Base-by-base conservation (phyloP, 2,329 filamentous ascomycete genomes). In the Fusarium guadeloupense region DNA sequence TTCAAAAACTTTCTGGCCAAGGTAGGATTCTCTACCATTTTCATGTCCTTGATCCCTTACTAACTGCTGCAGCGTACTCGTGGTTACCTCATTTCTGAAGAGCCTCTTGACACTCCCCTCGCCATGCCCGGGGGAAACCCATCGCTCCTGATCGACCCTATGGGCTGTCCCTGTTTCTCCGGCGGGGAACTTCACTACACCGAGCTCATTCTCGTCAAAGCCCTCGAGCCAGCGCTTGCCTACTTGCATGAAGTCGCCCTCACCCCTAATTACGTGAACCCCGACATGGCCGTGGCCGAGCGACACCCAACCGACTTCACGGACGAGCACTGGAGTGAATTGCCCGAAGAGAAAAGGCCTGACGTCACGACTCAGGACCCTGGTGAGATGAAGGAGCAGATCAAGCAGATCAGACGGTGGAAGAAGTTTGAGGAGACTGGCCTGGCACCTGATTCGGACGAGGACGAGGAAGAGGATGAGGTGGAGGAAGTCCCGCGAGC, bases 111-210 rank as follows among this genome's bases (percentile, higher is more conserved):
- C 34, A 80, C 76, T 2, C 81, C 82, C 2, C 73, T 92, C 7
- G 77, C 83, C 0, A 83, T 83, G 1, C 77, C 83, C 2, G 70
- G 78, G 2, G 82, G 83, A 9, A 85, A 84, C 64, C 70, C 75
- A 0, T 64, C 72, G 13, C 75, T 76, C 4, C 65, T 70, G 31
- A 77, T 81, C 69, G 78, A 78, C 0, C 64, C 73, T 10, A 78
- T 83, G 37, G 89, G 89, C 6, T 89, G 85, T 62, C 89, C 89
- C 5, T 83, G 87, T 59, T 89, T 89, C 74, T 88, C 89, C n/a
- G 84, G 88, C 2, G 89, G 89, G 4, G 85, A 90, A 59, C 67
- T 75, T 1, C 70, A 80, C 28, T 80, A 86, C 68, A 77, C 77
- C 8, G 91, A 96, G 72, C 78, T 80, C 31, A 82, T 91, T 58